Evolutionary conservation across 2,329 filamentous ascomycete genomes (phyloP), one percentile per base, ranked within the genome.

Genomic region (Daldinia sp.): DNA sequence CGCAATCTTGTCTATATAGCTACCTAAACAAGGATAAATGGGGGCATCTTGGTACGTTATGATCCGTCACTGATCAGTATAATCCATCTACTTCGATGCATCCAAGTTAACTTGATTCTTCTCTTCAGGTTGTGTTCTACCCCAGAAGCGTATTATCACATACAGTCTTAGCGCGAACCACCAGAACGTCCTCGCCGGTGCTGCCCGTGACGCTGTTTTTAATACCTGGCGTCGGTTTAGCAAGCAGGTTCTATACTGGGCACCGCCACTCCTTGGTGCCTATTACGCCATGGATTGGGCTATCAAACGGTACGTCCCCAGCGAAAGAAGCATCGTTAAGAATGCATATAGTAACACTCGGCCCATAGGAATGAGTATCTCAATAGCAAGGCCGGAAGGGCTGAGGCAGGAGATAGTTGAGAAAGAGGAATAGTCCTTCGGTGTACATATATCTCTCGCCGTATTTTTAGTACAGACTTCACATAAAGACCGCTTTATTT

Each of bases 251-350:
- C 87, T 97, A 70, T 98, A 94, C 86, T 90, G 93, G 80, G 85
- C 89, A 17, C 90, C 94, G 60, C 90, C 93, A 39, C 82, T 96
- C 71, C 74, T 94, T 67, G 79, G 84, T 69, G 93, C 86, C 68
- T 98, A 98, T 82, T 87, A 89, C 75, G 76, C 87, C 68, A 91
- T 98, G 90, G 81, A 91, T 77, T 98, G 94, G 94, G 94, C 94
- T 69, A 89, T 87, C 73, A 89, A 96, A 82, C 87, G 88, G 94
- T 98, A 86, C 73, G 88, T 81, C 5, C 6, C 15, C 8, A 6
- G 17, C 4, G 21, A 43, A 2, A 3, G 7, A 10, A 17, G 8
- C 4, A 17, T 10, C n/a, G 8, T 8, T 3, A 1, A 30, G 7
- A 23, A 27, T 27, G 1, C 19, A 34, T 43, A 13, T 59, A 34